These are phyloP conservation scores for Iris pallida DNA, from an alignment of 116 monocot species.

Conservation along the genomic window DNA sequence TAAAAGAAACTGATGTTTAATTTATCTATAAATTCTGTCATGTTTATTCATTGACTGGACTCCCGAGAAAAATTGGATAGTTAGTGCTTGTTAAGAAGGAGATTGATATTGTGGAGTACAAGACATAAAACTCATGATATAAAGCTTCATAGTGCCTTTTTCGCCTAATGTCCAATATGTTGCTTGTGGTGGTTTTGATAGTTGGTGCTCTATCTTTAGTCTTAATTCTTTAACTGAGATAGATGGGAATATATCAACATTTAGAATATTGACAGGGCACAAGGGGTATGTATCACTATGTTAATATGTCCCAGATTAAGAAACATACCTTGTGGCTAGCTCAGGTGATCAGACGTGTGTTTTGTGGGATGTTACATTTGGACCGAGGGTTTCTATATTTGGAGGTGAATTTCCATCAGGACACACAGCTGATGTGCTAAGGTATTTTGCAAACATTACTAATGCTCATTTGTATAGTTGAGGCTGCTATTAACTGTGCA, in stretches of 20 bases:
- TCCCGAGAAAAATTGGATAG: slow-evolving; percentile 77
- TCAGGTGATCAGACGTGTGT: slow-evolving; percentile 93
- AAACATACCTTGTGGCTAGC: slow-evolving; percentile 62
- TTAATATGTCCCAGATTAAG: slow-evolving; percentile 79
- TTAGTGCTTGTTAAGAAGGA: slow-evolving; percentile 84
- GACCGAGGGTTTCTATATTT: no score
- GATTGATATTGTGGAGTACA: slow-evolving; percentile 91
- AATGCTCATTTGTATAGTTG: no score
- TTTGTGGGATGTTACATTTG: slow-evolving; percentile 83
- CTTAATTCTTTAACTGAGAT: slow-evolving; percentile 58
- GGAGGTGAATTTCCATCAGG: no score
- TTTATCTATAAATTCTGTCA: no score
- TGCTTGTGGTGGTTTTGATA: slow-evolving; percentile 87
- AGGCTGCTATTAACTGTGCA: no score
- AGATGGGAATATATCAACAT: slow-evolving; percentile 74
- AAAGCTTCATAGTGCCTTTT: slow-evolving; percentile 76
- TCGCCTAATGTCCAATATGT: slow-evolving; percentile 77
- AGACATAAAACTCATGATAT: slow-evolving; percentile 96
- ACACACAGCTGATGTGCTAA: no score
- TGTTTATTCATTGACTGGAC: slow-evolving; percentile 93
- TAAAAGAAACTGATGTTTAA: no score
- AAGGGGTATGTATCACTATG: slow-evolving; percentile 90
- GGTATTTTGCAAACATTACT: no score
- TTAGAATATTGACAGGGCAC: slow-evolving; percentile 73
- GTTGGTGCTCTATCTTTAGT: slow-evolving; percentile 79